A percentile compares a stretch with the other conserved stretches of the same genome.
Conservation (phyloP, 164 flowering plant genomes). For the Dillenia suffruticosa region DNA sequence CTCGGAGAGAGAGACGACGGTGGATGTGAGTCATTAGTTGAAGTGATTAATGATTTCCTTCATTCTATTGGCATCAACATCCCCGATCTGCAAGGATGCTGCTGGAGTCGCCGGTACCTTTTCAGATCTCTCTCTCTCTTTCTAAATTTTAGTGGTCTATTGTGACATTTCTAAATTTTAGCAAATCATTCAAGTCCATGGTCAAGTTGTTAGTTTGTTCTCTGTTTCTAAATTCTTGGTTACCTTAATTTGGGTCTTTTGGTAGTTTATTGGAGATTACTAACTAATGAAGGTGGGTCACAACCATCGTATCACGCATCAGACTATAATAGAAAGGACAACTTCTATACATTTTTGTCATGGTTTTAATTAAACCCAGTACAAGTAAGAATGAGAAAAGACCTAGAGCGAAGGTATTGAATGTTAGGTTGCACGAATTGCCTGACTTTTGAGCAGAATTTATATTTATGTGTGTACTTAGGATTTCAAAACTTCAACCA, state of each 20-base stretch:
- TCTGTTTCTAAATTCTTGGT: not conserved
- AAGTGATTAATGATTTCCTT: not conserved
- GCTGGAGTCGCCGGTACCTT: constrained; percentile 50
- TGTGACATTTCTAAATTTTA: not conserved
- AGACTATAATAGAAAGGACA: too few species aligned
- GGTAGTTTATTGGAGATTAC: not conserved
- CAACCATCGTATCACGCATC: not conserved
- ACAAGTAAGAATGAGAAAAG: too few species aligned
- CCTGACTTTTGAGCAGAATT: too few species aligned
- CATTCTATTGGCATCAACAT: not conserved
- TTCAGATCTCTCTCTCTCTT: not conserved
- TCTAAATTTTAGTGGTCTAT: not conserved
- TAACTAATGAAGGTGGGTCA: not conserved
- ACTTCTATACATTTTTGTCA: too few species aligned
- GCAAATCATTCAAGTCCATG: too few species aligned
- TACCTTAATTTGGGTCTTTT: not conserved
- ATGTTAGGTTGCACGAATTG: too few species aligned
- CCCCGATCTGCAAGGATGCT: constrained; percentile 29
- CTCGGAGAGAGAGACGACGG: not conserved
- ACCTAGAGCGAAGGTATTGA: too few species aligned
- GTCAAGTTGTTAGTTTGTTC: not conserved
- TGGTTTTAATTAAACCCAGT: too few species aligned
- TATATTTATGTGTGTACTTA: too few species aligned
- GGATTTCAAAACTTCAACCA: too few species aligned
- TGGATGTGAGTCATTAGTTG: not conserved